A percentile compares a stretch with the other conserved stretches of the same genome.
Conservation (phyloP, 1,284 basidiomycete genomes). For the Boletus semigastroideus region DNA sequence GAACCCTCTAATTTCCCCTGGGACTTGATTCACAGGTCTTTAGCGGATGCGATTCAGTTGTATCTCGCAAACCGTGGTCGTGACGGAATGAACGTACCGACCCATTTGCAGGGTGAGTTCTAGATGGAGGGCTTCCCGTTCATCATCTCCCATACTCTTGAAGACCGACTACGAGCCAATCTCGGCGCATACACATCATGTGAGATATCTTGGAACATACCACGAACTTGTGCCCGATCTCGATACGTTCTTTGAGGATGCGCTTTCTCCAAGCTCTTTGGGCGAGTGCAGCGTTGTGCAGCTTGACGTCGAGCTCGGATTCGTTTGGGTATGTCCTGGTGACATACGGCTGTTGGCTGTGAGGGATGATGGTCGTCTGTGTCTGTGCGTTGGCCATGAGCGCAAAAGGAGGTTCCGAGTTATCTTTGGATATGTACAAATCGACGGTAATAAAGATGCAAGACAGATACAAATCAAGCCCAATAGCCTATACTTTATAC, state of each 20-base stretch:
- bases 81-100: conserved; percentile 42
- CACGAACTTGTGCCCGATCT: conserved; percentile 75
- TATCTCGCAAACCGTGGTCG: not conserved
- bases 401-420: not conserved
- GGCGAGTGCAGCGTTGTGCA: conserved; percentile 59
- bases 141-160: conserved; percentile 48
- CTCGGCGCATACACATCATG: not conserved
- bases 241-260: conserved; percentile 69
- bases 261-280: conserved; percentile 75
- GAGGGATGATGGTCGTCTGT: conserved; percentile 72
- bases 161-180: conserved; percentile 63
- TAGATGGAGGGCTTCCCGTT: conserved; percentile 21
- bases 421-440: conserved; percentile 12
- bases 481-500: conserved; percentile 68
- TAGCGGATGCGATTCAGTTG: not conserved
- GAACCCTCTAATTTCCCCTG: conserved; percentile 81
- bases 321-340: conserved; percentile 58
- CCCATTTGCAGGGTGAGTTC: conserved; percentile 85
- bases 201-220: conserved; percentile 39
- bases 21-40: conserved; percentile 76
- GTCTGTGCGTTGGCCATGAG: conserved; percentile 25
- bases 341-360: conserved; percentile 46
- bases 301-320: conserved; percentile 57
- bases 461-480: conserved; percentile 11
- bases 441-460: conserved; percentile 1